Evolutionary conservation across 169 alveolate genomes (phyloP).

Genomic region (Eimeria falciformis): DNA sequence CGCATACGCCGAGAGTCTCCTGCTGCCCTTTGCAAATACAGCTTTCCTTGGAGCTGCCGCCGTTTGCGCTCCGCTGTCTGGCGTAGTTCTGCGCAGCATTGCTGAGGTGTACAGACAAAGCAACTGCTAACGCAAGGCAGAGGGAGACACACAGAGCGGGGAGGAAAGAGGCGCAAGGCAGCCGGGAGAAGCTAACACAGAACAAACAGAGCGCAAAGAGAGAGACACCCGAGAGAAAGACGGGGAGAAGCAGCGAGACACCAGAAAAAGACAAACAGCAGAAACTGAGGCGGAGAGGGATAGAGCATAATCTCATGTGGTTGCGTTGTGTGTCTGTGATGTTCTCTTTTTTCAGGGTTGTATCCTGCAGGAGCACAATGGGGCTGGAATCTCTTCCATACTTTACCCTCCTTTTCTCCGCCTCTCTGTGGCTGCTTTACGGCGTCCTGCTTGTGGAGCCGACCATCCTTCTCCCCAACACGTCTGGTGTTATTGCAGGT

Average conservation of each 20-base stretch:
- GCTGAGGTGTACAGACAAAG: too few species aligned
- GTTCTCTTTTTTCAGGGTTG: constrained; percentile 7
- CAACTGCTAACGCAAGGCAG: too few species aligned
- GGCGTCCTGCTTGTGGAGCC: constrained; percentile 53
- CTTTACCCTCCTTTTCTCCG: constrained; percentile 62
- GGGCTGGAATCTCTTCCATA: constrained; percentile 54
- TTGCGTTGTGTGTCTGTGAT: background rate
- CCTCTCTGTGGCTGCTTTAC: constrained; percentile 63
- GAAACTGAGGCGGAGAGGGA: too few species aligned
- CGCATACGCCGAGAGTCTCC: too few species aligned
- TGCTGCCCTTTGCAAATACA: background rate
- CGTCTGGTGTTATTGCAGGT: constrained; percentile 64
- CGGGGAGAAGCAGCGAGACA: too few species aligned
- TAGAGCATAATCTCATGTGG: background rate
- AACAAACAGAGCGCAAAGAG: too few species aligned
- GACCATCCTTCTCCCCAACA: constrained; percentile 64
- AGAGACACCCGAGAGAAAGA: too few species aligned
- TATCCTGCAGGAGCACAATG: constrained; percentile 51
- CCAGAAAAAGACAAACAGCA: too few species aligned
- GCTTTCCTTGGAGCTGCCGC: background rate
- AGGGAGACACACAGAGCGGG: too few species aligned
- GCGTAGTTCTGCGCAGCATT: too few species aligned
- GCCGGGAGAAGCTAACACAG: too few species aligned
- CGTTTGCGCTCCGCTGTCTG: background rate
- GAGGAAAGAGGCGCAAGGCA: too few species aligned